These are phyloP conservation scores for Pseudozyma tsukubaensis DNA, from an alignment of 1,284 basidiomycete genomes.

Conservation along the genomic window DNA sequence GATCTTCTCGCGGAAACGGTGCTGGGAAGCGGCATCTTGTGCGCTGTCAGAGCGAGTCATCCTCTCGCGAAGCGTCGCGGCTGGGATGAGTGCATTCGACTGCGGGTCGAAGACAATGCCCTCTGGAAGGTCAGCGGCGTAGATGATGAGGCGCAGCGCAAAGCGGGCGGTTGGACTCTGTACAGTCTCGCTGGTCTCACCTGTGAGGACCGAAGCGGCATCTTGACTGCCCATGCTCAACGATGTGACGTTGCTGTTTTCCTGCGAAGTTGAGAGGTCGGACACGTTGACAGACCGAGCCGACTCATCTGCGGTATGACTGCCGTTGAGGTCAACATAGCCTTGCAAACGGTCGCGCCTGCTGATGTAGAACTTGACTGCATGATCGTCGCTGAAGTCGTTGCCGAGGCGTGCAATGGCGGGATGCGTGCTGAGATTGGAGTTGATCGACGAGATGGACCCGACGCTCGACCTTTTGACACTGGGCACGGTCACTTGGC, in stretches of 20 bases:
- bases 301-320: slow-evolving; percentile 28
- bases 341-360: slow-evolving; percentile 45
- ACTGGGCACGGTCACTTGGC: slow-evolving; percentile 73
- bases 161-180: slow-evolving; percentile 76
- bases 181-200: slow-evolving; percentile 44
- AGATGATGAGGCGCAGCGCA: slow-evolving; percentile 85
- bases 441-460: slow-evolving; percentile 89
- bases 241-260: slow-evolving; percentile 40
- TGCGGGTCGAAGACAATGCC: slow-evolving; percentile 91
- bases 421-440: slow-evolving; percentile 90
- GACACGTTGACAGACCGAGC: slow-evolving; percentile 29
- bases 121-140: slow-evolving; percentile 88
- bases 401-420: slow-evolving; percentile 91
- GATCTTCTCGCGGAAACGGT: slow-evolving; percentile 54
- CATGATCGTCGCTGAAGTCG: slow-evolving; percentile 95
- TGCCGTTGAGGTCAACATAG: slow-evolving; percentile 33
- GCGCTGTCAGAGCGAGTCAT: slow-evolving; percentile 1
- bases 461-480: slow-evolving; percentile 92
- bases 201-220: slow-evolving; percentile 38
- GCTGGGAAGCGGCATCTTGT: slow-evolving; percentile 30
- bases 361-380: slow-evolving; percentile 95
- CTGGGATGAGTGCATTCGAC: slow-evolving; percentile 83
- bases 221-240: slow-evolving; percentile 33
- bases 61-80: slow-evolving; percentile 37
- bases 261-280: slow-evolving; percentile 41